Base-by-base conservation (phyloP, 2,329 filamentous ascomycete genomes). In the Emergomyces pasteurianus region DNA sequence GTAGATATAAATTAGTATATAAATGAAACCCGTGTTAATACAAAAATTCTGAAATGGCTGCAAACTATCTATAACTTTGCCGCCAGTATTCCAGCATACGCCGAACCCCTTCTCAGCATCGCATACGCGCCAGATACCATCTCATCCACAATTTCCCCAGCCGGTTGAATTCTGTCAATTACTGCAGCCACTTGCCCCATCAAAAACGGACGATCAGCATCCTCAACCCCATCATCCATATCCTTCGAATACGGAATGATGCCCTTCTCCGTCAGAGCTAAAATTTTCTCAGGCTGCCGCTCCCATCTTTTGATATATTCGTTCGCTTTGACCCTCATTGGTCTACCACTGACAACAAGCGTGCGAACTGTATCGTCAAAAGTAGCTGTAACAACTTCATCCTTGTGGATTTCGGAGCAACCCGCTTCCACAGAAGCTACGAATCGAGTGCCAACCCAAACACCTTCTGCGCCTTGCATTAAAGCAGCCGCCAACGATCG, bases 361-460 rank as follows among this genome's bases (percentile, higher is more conserved):
- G 92, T 96, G 54, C 90, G 80, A 65, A 90, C 78, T 0, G 92
- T 96, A 67, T 89, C 90, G 47, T 87, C 85, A 68, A 90, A 92
- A 16, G 78, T 80, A 61, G 90, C 92, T n/a, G 77, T 78, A 1
- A 96, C 87, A 0, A 96, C 91, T 43, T 86, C 87, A 66, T 87
- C 79, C 78, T 96, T 96, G 74, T 96, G 92, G 77, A 85, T 78
- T 67, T 86, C 81, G 71, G 86, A 88, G 69, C 89, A 91, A 14
- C 86, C 87, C 0, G 90, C 90, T 77, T 96, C 92, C 36, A 79
- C 80, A 12, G 83, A 85, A 1, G 92, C 92, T 16, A 96, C 90
- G 73, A 96, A 96, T 23, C 92, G 80, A 62, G 92, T 96, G 31
- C 92, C 92, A 0, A 96, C 91, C 92, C 92, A 96, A 1, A 94